Evolutionary conservation across 2,329 filamentous ascomycete genomes (phyloP), one percentile per base, ranked within the genome.

Genomic region (Fulvia fulva): DNA sequence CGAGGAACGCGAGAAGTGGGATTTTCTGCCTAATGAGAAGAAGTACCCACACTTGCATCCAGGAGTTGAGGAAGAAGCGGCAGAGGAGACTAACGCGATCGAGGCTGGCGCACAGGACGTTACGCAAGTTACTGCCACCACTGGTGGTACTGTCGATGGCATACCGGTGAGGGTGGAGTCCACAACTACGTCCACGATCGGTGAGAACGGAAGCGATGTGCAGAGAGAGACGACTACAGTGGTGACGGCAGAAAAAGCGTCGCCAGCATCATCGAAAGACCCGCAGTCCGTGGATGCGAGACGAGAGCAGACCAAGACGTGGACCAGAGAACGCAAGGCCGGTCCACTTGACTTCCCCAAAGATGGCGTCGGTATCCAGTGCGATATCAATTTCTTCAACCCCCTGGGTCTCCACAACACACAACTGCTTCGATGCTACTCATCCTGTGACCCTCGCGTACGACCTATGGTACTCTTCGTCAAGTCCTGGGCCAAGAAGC

Each of bases 371-470:
- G 91, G 91, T n/a, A 89, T 93, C 14, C 89, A 92, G 70, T 94
- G 90, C 71, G 91, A 96, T 70, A 90, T 97, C 78, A 96, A 96
- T 73, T 96, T 96, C 71, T 88, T 88, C 1, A 91, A 91, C 19
- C 85, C 89, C 46, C 82, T 96, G 2, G 91, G 87, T 1, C 79
- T 96, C 2, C 88, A 94, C 64, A 96, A 96, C 72, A 95, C 91
- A 0, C 77, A 84, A 32, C 83, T 97, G 41, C 81, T 97, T 28
- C 85, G 89, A 41, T 93, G 90, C 72, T 97, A 97, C 74, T 87
- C 88, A 1, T 82, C 84, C 56, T 89, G 88, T 21, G 92, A 97
- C 70, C 76, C 83, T 4, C 86, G 92, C 11, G 90, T 96, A 5
- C 83, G 85, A 22, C 84, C 86, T 1, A 83, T 96, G 76, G 85